A percentile compares a stretch with the other conserved stretches of the same genome.
Evolutionary conservation across 768 basidiomycete species (phyloP).

Genomic region (Russula compacta): DNA sequence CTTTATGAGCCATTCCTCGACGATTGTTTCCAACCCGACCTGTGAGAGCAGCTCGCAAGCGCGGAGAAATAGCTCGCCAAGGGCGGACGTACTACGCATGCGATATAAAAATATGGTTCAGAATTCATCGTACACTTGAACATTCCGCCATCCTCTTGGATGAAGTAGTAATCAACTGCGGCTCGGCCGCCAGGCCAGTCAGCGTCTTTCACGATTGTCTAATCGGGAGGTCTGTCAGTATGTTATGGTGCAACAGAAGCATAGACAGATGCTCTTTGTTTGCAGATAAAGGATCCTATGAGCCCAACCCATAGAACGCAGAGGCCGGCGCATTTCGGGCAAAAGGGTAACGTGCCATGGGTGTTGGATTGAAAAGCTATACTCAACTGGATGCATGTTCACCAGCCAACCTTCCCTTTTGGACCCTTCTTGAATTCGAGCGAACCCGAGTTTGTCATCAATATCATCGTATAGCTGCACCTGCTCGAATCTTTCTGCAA

Average conservation of each 20-base stretch:
- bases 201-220: conserved; percentile 84
- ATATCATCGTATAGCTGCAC: conserved; percentile 72
- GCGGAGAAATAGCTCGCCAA: not conserved
- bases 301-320: not conserved
- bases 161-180: conserved; percentile 94
- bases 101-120: conserved; percentile 92
- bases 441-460: conserved; percentile 90
- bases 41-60: conserved; percentile 25
- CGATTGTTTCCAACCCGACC: conserved; percentile 77
- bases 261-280: not conserved
- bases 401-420: conserved; percentile 87
- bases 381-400: conserved; percentile 93
- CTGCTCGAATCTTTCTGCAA: conserved; percentile 80
- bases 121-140: conserved; percentile 91
- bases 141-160: conserved; percentile 92
- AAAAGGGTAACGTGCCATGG: not conserved
- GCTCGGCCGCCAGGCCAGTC: conserved; percentile 78
- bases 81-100: conserved; percentile 64
- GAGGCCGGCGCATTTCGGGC: too few relatives aligned
- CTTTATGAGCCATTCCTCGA: conserved; percentile 95
- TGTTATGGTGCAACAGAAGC: not conserved
- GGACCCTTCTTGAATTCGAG: conserved; percentile 67
- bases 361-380: not conserved
- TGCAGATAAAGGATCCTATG: not conserved
- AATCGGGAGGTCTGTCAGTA: not conserved